These are phyloP conservation scores for Fusarium hostae DNA, from an alignment of 2,329 filamentous ascomycete species.

Conservation along the genomic window DNA sequence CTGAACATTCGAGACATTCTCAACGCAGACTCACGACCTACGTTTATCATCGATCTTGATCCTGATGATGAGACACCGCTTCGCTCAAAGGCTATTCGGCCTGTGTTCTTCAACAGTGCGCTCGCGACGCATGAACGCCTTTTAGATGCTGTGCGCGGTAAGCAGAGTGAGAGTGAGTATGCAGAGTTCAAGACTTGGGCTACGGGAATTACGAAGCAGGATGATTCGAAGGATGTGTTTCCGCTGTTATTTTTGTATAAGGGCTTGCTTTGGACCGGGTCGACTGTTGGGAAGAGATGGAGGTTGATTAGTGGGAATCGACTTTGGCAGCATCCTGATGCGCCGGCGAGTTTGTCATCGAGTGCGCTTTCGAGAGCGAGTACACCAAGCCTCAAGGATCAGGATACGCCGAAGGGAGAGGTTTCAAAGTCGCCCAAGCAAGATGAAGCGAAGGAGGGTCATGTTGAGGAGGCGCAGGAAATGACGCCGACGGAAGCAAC, in stretches of 20 bases:
- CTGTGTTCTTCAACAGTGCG: constrained; percentile 52
- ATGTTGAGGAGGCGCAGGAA: neutral
- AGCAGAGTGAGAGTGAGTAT: constrained; percentile 35
- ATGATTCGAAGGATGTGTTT: constrained; percentile 58
- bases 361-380: neutral
- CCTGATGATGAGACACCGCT: constrained; percentile 44
- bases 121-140: constrained; percentile 50
- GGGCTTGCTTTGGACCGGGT: constrained; percentile 52
- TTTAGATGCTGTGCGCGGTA: constrained; percentile 44
- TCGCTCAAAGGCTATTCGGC: constrained; percentile 40
- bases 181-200: constrained; percentile 55
- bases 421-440: neutral
- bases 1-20: constrained; percentile 59
- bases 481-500: neutral
- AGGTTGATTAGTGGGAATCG: constrained; percentile 55
- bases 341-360: constrained; percentile 1
- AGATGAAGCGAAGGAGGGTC: neutral
- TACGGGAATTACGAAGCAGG: constrained; percentile 54
- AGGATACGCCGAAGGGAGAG: neutral
- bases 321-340: constrained; percentile 43
- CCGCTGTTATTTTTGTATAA: constrained; percentile 53
- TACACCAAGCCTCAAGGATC: neutral
- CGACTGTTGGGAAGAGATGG: constrained; percentile 53
- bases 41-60: constrained; percentile 53
- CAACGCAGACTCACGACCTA: constrained; percentile 52